Conservation (phyloP, 148 eudicot species). For the Oxyria digyna region DNA sequence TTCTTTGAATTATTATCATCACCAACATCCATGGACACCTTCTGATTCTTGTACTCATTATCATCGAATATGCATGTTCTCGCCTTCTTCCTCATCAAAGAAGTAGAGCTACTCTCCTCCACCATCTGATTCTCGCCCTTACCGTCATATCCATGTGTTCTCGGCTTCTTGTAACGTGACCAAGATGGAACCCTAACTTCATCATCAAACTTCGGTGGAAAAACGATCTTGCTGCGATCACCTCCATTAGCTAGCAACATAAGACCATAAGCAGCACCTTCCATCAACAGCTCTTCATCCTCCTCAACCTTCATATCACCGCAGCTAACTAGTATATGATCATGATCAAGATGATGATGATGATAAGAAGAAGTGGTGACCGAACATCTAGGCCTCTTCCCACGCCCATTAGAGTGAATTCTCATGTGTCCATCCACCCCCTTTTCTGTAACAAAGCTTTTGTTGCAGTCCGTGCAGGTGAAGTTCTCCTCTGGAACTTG, state of each 20-base stretch:
- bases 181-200: neutral
- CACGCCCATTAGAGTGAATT: constrained; percentile 42
- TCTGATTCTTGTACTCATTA: neutral
- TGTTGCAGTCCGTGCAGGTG: neutral
- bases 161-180: neutral
- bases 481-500: neutral
- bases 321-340: no score
- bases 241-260: constrained; percentile 2
- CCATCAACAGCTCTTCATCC: neutral
- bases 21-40: no score
- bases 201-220: neutral
- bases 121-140: neutral
- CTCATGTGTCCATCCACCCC: constrained; percentile 63
- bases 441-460: constrained; percentile 24
- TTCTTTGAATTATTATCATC: neutral
- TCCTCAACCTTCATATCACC: neutral
- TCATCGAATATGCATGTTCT: neutral
- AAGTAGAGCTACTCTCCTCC: neutral
- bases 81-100: no score
- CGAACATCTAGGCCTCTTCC: constrained; percentile 13
- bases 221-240: neutral
- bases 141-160: neutral
- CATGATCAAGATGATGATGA: neutral
- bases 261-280: neutral
- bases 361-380: neutral